Percentiles rank a stretch among this genome's conserved stretches.
Conservation (phyloP, 2,329 filamentous ascomycete genomes). For the Parafenestella ontariensis region DNA sequence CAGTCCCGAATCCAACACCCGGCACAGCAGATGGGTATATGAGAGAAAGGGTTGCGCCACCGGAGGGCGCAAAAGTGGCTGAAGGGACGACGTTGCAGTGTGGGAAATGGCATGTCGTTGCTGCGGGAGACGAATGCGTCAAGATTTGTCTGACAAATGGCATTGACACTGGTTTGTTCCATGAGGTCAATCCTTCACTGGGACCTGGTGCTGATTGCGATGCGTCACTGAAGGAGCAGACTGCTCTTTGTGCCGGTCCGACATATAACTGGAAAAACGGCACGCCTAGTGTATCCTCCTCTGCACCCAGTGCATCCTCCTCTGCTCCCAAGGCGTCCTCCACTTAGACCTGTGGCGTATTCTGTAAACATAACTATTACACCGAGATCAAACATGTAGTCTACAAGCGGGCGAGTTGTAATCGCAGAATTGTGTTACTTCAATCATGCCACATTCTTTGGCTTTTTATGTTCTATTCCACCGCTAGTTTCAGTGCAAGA, state of each 20-base stretch:
- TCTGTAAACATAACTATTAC: too few species aligned
- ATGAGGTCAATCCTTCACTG: constrained; percentile 4
- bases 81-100: constrained; percentile 7
- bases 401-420: too few species aligned
- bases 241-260: constrained; percentile 10
- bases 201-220: constrained; percentile 4
- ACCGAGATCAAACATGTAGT: too few species aligned
- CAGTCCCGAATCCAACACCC: constrained; percentile 5
- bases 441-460: too few species aligned
- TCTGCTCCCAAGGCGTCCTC: neutral
- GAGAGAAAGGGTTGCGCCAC: constrained; percentile 1
- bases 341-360: too few species aligned
- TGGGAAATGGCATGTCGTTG: constrained; percentile 13
- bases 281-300: too few species aligned
- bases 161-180: constrained; percentile 3
- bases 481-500: too few species aligned
- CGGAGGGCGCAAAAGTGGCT: constrained; percentile 1
- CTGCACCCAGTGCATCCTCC: too few species aligned
- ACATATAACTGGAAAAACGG: constrained; percentile 7
- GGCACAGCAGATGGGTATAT: neutral
- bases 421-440: too few species aligned
- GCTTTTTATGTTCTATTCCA: too few species aligned
- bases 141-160: constrained; percentile 6
- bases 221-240: constrained; percentile 2
- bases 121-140: neutral